Percentiles rank a stretch among this genome's conserved stretches.
These are phyloP conservation scores for Trametes cinnabarina DNA, from an alignment of 768 basidiomycete genomes.

Conservation along the genomic window DNA sequence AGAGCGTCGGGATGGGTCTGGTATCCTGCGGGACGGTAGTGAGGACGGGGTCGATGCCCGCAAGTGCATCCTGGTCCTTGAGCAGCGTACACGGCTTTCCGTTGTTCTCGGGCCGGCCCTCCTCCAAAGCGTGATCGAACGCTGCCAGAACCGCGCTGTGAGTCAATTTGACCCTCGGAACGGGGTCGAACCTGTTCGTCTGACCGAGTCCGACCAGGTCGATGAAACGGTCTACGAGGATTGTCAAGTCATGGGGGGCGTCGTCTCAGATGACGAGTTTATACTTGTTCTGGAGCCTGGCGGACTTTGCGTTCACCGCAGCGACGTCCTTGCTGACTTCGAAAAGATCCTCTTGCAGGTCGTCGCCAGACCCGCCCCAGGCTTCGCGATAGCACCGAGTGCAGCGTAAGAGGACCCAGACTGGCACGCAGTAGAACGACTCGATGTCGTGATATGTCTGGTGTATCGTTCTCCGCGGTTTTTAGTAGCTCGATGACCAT, in stretches of 20 bases:
- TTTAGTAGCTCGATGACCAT: slow-evolving; percentile 6
- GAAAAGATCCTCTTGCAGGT: too few relatives aligned
- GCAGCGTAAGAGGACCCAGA: slow-evolving; percentile 10
- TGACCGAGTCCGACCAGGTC: not conserved
- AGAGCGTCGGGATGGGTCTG: too few relatives aligned
- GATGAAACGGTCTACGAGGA: not conserved
- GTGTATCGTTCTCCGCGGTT: not conserved
- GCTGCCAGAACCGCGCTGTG: not conserved
- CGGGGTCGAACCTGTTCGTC: not conserved
- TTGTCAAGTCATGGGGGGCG: not conserved
- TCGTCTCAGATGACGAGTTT: too few relatives aligned
- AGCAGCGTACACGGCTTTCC: not conserved
- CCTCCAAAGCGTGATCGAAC: not conserved
- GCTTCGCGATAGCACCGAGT: not conserved
- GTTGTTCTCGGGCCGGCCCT: not conserved
- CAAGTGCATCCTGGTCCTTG: too few relatives aligned
- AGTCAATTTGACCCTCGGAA: not conserved
- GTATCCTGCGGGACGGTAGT: too few relatives aligned
- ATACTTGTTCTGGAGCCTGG: too few relatives aligned
- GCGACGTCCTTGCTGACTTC: too few relatives aligned
- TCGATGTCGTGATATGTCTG: slow-evolving; percentile 11
- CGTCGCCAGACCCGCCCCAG: too few relatives aligned
- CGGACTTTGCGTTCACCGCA: too few relatives aligned
- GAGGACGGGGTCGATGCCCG: too few relatives aligned
- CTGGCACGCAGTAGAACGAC: slow-evolving; percentile 14